These are phyloP conservation scores for Suhomyces terraborum DNA, from an alignment of 1,139 yeast species.

Conservation along the genomic window DNA sequence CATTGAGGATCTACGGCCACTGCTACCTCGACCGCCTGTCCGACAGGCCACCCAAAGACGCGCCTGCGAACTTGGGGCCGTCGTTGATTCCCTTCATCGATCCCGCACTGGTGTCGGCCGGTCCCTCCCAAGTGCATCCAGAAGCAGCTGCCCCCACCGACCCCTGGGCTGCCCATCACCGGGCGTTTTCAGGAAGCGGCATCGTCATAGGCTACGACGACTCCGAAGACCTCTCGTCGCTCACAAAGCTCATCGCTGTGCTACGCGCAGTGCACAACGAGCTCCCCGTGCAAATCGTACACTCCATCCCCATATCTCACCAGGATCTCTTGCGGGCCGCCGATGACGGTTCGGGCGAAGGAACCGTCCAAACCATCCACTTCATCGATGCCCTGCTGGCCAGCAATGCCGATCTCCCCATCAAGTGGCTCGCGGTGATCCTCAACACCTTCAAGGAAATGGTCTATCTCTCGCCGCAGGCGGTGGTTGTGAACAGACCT, in stretches of 20 bases:
- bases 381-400: conserved; percentile 21
- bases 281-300: conserved; percentile 41
- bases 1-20: conserved; percentile 14
- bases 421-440: conserved; percentile 26
- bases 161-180: not conserved
- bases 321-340: conserved; percentile 1
- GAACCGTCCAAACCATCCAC: conserved; percentile 17
- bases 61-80: conserved; percentile 3
- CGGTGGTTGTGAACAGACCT: conserved; percentile 23
- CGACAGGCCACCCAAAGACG: too few relatives aligned
- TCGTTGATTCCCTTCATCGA: conserved; percentile 12
- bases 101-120: not conserved
- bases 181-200: conserved; percentile 34
- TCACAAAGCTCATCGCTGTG: conserved; percentile 31
- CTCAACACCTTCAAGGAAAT: conserved; percentile 26
- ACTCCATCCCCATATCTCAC: conserved; percentile 13
- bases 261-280: conserved; percentile 33
- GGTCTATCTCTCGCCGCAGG: conserved; percentile 24
- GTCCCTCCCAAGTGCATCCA: too few relatives aligned
- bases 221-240: conserved; percentile 3
- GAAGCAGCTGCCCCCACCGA: not conserved
- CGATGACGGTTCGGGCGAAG: not conserved
- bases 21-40: conserved; percentile 13
- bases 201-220: conserved; percentile 40
- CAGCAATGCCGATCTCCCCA: conserved; percentile 17